These are phyloP conservation scores for Irpex sp. DNA, from an alignment of 1,284 basidiomycete genomes.

Conservation along the genomic window DNA sequence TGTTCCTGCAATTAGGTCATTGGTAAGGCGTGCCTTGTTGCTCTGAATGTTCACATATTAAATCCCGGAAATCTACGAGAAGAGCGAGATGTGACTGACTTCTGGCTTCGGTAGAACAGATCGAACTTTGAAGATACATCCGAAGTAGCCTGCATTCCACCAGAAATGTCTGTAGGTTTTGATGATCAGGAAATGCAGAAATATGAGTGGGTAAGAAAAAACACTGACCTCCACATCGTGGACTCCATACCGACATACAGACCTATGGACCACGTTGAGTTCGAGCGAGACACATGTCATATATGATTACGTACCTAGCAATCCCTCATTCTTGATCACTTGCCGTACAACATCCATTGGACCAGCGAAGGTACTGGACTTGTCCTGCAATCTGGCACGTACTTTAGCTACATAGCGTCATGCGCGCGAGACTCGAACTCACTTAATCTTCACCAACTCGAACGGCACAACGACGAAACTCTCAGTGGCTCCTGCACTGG, in stretches of 20 bases:
- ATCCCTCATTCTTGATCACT: constrained; percentile 73
- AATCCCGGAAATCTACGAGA: constrained; percentile 1
- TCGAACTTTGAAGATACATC: constrained; percentile 84
- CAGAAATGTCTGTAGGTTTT: constrained; percentile 59
- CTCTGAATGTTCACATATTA: constrained; percentile 37
- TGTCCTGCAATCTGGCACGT: constrained; percentile 78
- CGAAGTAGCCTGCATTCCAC: constrained; percentile 96
- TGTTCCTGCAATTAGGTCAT: constrained; percentile 91
- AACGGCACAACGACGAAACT: constrained; percentile 93
- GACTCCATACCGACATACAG: constrained; percentile 93
- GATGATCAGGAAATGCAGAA: too few relatives aligned
- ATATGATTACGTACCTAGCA: constrained; percentile 49
- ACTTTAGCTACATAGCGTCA: not conserved
- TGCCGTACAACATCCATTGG: constrained; percentile 88
- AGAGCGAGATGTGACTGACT: constrained; percentile 35
- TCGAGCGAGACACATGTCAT: not conserved
- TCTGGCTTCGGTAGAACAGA: constrained; percentile 80
- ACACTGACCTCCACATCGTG: constrained; percentile 84
- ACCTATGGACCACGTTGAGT: constrained; percentile 40
- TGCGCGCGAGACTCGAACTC: not conserved
- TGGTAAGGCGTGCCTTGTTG: constrained; percentile 63
- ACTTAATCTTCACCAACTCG: constrained; percentile 96
- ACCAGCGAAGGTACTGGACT: constrained; percentile 83
- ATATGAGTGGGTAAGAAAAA: too few relatives aligned
- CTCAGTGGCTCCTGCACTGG: constrained; percentile 93